Evolutionary conservation across 768 basidiomycete species (phyloP), one percentile per base, ranked within the genome.

Genomic region (Melanogaster broomeanus): DNA sequence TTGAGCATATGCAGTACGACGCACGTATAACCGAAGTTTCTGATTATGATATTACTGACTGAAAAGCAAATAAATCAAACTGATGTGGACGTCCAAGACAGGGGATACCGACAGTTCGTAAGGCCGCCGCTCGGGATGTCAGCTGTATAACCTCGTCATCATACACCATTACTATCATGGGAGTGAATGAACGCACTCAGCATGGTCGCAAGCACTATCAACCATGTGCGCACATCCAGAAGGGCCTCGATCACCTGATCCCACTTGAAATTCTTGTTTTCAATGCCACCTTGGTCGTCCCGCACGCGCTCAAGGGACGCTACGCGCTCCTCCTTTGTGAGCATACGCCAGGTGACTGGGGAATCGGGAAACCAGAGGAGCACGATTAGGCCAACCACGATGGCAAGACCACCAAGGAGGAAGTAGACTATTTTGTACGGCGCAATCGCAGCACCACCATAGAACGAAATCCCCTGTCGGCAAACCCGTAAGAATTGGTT

Each of bases 361-460:
- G 70, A 74, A 57, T 75, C 74, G 3, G 76, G 73, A 3, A 76
- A 64, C 63, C 59, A 75, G 7, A 72, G n/a, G 6, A 73, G 49
- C 11, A 73, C 66, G 34, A 54, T 46, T 24, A 70, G 30, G 7
- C 67, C 68, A 25, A 77, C 68, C 15, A 74, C 8, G 51, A 72
- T 70, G 0, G 74, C 73, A 11, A 76, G 60, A 11, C 65, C 70
- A 5, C 74, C 71, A 19, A 74, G 67, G n/a, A 74, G 57, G 42
- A 71, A 50, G 58, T 71, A 73, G 15, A 76, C 59, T 46, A 73
- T 73, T 53, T 69, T 66, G 64, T 71, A 75, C 16, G 71, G 62
- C 0, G 68, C 64, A 21, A 73, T 43, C 13, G n/a, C 37, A 2
- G 57, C 55, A 3, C 69, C 71, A 22, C 51, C 42, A 47, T 69